Evolutionary conservation across 108 stramenopile species (phyloP).

Genomic region (Hondaea fermentalgiana): DNA sequence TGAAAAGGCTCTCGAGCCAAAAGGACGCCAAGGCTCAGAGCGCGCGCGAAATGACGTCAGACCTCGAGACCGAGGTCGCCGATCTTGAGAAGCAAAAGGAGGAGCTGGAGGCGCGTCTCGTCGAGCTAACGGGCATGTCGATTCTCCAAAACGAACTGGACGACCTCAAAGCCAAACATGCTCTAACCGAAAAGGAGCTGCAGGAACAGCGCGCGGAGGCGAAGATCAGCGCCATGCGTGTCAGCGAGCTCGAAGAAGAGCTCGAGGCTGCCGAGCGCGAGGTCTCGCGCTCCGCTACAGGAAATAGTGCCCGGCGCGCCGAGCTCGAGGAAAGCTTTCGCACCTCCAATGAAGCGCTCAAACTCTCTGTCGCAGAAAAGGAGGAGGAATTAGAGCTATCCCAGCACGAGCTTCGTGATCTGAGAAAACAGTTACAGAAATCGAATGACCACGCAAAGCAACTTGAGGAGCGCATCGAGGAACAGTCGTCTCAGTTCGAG

Average conservation of each 20-base stretch:
- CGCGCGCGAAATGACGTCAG: background rate
- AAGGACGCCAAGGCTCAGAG: background rate
- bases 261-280: background rate
- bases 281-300: background rate
- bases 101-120: background rate
- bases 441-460: background rate
- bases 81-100: background rate
- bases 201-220: background rate
- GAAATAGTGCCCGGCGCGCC: background rate
- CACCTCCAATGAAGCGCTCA: background rate
- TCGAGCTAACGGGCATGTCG: background rate
- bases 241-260: background rate
- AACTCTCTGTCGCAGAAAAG: background rate
- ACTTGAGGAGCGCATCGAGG: background rate
- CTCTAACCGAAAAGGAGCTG: background rate
- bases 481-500: background rate
- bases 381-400: background rate
- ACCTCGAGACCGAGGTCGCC: background rate
- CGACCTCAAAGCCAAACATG: background rate
- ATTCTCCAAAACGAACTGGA: background rate
- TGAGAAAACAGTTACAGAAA: background rate
- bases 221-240: background rate
- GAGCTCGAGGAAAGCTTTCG: background rate
- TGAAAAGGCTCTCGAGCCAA: background rate
- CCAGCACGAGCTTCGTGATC: background rate